phyloP scores from a whole-genome alignment of 2,329 filamentous ascomycete genomes.

The Sphaerostilbella broomeana region DNA sequence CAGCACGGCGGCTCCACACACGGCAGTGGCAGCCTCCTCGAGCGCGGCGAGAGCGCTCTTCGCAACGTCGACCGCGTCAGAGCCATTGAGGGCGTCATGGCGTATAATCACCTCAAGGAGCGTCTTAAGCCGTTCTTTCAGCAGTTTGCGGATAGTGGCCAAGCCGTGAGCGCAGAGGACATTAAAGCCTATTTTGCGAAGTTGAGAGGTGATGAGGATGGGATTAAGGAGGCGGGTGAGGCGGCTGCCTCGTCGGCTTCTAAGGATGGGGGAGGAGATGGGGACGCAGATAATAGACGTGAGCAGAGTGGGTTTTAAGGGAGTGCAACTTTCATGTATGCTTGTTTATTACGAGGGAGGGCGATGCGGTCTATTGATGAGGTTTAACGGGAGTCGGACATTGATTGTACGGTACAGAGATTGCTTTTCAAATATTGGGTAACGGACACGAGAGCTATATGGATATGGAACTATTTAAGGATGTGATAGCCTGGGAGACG shows the following conservation, averaged over 20 bases:
- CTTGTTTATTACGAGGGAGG: too few species aligned
- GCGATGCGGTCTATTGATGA: too few species aligned
- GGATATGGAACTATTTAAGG: too few species aligned
- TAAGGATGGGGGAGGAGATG: slow-evolving; percentile 28
- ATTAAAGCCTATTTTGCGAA: slow-evolving; percentile 97
- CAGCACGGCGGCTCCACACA: slow-evolving; percentile 51
- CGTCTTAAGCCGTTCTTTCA: slow-evolving; percentile 92
- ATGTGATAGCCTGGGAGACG: too few species aligned
- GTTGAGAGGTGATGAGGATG: slow-evolving; percentile 78
- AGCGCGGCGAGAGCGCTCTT: slow-evolving; percentile 86
- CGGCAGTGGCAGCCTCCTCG: slow-evolving; percentile 76
- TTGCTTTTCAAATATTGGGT: too few species aligned
- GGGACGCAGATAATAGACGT: slow-evolving; percentile 32
- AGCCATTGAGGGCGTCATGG: slow-evolving; percentile 96
- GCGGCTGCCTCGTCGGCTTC: slow-evolving; percentile 39
- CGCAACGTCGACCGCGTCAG: slow-evolving; percentile 87
- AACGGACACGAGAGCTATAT: too few species aligned
- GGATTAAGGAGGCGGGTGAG: slow-evolving; percentile 56
- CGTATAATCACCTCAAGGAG: slow-evolving; percentile 93
- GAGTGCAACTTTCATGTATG: too few species aligned
- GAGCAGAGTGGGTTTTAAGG: slow-evolving; percentile 52
- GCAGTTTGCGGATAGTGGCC: slow-evolving; percentile 86
- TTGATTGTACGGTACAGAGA: too few species aligned
- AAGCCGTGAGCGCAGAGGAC: slow-evolving; percentile 85
- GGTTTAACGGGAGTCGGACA: too few species aligned